Evolutionary conservation across 768 basidiomycete species (phyloP).

Genomic region (Harrya chromipes): DNA sequence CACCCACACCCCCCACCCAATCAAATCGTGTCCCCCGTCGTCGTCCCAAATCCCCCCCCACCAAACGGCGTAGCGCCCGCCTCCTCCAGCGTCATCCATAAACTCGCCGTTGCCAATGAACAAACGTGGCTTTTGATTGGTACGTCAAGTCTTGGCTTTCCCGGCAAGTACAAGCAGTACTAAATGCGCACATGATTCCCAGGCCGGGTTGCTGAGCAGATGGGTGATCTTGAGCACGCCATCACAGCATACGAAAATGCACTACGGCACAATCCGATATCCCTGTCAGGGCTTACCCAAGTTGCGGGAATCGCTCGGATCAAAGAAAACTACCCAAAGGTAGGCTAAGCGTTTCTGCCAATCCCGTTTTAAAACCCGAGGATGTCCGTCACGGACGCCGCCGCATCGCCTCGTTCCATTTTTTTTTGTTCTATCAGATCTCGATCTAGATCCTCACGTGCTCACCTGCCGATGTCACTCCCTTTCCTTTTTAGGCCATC

Average conservation of each 20-base stretch:
- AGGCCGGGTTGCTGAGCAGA: constrained; percentile 95
- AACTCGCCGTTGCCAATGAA: constrained; percentile 84
- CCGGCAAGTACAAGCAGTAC: neutral
- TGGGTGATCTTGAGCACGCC: constrained; percentile 92
- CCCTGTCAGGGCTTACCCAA: constrained; percentile 85
- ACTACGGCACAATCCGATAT: constrained; percentile 91
- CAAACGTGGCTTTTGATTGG: constrained; percentile 96
- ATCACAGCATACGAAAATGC: constrained; percentile 93
- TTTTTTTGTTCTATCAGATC: constrained; percentile 21
- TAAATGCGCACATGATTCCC: constrained; percentile 29
- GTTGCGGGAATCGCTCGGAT: constrained; percentile 96
- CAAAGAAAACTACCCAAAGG: constrained; percentile 97
- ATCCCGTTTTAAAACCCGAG: constrained; percentile 30
- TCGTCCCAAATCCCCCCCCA: constrained; percentile 33
- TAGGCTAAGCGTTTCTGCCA: constrained; percentile 38
- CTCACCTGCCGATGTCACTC: constrained; percentile 27
- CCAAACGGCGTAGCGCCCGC: constrained; percentile 23
- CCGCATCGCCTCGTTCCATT: constrained; percentile 17
- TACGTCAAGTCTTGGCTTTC: constrained; percentile 26
- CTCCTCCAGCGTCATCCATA: constrained; percentile 55
- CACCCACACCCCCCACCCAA: constrained; percentile 36
- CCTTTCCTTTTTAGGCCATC: constrained; percentile 65
- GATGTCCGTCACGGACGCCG: constrained; percentile 29
- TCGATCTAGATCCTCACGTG: constrained; percentile 32
- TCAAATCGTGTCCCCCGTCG: constrained; percentile 47